phyloP scores from a whole-genome alignment of 306 rosid species.

The Acacia acuminata region DNA sequence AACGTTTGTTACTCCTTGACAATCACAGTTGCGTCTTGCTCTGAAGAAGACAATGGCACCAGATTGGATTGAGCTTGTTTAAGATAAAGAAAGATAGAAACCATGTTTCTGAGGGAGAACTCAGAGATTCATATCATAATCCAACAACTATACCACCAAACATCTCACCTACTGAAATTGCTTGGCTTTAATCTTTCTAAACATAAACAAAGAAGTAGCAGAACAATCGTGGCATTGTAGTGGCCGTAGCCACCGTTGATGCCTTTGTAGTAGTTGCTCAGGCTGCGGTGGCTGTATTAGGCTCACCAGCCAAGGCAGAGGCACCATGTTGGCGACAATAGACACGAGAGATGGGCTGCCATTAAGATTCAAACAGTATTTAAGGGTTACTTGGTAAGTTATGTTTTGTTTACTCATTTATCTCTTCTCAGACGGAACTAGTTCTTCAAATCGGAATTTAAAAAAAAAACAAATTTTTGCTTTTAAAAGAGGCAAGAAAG shows the following conservation, averaged over 20 bases:
- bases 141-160: constrained; percentile 80
- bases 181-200: constrained; percentile 70
- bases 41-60: no score
- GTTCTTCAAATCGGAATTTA: background rate
- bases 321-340: constrained; percentile 58
- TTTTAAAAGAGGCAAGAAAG: constrained; percentile 66
- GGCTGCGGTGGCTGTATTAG: constrained; percentile 77
- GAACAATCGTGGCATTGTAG: constrained; percentile 84
- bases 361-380: constrained; percentile 43
- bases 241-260: constrained; percentile 74
- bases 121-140: constrained; percentile 50
- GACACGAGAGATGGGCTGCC: constrained; percentile 68
- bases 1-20: no score
- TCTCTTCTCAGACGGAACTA: background rate
- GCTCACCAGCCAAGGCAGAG: constrained; percentile 79
- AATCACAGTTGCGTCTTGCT: no score
- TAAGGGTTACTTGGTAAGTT: constrained; percentile 71
- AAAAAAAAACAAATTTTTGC: background rate
- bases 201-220: constrained; percentile 62
- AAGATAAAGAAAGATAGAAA: constrained; percentile 61
- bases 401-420: background rate
- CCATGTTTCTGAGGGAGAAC: constrained; percentile 30
- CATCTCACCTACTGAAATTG: constrained; percentile 69
- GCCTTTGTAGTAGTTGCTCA: constrained; percentile 85
- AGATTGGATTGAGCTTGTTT: constrained; percentile 41